phyloP scores from a whole-genome alignment of 257 asterid genomes.

The Solanum etuberosum region DNA sequence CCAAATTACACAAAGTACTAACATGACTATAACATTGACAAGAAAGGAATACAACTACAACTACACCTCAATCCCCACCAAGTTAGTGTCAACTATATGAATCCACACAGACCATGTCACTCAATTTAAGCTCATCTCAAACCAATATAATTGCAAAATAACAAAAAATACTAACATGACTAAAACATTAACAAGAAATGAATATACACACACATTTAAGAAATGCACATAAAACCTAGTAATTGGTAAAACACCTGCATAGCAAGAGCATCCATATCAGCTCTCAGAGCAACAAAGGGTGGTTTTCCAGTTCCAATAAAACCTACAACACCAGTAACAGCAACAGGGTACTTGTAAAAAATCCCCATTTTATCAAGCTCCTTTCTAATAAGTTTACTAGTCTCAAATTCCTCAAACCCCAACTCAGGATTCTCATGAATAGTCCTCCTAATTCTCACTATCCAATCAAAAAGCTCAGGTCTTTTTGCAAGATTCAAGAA shows the following conservation, averaged over 20 bases:
- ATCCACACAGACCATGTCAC: not conserved
- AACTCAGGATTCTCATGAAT: constrained; percentile 64
- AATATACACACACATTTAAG: not conserved
- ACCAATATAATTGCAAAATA: not conserved
- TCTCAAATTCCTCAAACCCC: constrained; percentile 60
- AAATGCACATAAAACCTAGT: not conserved
- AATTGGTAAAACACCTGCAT: constrained; percentile 21
- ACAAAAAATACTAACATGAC: not conserved
- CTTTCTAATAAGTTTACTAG: constrained; percentile 44
- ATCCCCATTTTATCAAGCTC: constrained; percentile 61
- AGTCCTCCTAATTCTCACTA: constrained; percentile 44
- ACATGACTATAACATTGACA: not conserved
- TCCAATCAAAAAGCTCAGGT: constrained; percentile 34
- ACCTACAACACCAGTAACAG: constrained; percentile 57
- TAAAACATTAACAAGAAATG: not conserved
- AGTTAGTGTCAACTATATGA: not conserved
- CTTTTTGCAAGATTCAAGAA: constrained; percentile 39
- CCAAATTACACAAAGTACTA: too few relatives aligned
- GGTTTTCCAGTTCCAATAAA: constrained; percentile 50
- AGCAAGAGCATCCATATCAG: constrained; percentile 68
- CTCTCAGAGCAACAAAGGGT: constrained; percentile 62
- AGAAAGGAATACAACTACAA: not conserved
- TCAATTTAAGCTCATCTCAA: not conserved
- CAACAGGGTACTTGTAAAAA: constrained; percentile 38
- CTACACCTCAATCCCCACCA: not conserved